Percentiles rank a stretch among this genome's conserved stretches.
These are phyloP conservation scores for Solanum tacnaense DNA, from an alignment of 257 asterid genomes.

Conservation along the genomic window DNA sequence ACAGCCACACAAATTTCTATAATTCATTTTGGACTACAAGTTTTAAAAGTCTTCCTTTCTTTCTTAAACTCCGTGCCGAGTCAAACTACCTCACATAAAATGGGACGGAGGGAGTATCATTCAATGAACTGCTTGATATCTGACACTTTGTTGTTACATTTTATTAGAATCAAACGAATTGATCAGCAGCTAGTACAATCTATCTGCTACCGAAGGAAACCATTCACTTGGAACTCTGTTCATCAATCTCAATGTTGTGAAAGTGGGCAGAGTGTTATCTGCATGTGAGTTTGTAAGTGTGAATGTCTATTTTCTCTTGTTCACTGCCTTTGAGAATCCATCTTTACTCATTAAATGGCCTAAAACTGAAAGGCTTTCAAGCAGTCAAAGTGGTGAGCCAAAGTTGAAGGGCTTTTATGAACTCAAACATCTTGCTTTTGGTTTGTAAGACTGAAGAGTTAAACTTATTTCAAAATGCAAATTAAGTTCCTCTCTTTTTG, in stretches of 20 bases:
- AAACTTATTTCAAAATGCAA: background rate
- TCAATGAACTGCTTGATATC: background rate
- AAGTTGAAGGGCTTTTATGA: background rate
- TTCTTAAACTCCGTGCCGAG: no score
- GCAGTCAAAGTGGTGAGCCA: background rate
- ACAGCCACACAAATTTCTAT: no score
- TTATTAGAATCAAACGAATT: background rate
- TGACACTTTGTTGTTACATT: background rate
- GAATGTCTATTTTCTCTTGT: background rate
- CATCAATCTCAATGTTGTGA: background rate
- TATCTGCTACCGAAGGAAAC: background rate
- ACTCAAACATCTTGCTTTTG: background rate
- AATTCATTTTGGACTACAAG: no score
- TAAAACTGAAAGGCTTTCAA: background rate
- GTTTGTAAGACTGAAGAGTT: background rate
- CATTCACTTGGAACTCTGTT: background rate
- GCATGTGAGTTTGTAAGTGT: background rate
- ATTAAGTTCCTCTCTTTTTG: background rate
- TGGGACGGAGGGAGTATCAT: background rate
- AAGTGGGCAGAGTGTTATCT: background rate
- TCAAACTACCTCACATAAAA: no score
- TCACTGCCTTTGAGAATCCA: background rate
- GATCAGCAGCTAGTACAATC: background rate
- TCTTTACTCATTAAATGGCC: background rate
- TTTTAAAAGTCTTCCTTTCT: no score